These are phyloP conservation scores for Cytospora mali DNA, from an alignment of 2,329 filamentous ascomycete genomes.

Conservation along the genomic window DNA sequence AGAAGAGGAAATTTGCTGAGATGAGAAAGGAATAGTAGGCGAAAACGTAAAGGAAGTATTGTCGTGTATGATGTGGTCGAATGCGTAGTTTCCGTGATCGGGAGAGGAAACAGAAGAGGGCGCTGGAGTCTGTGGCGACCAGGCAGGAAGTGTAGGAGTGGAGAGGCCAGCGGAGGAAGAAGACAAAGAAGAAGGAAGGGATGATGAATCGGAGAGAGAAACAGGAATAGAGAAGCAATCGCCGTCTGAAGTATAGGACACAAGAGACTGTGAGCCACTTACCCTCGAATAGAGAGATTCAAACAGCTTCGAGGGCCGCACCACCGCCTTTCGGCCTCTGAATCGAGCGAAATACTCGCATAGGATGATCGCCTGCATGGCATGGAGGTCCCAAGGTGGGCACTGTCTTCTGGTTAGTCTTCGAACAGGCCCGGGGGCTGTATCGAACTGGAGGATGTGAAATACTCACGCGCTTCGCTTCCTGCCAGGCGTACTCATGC, in stretches of 20 bases:
- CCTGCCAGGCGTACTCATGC: constrained; percentile 54
- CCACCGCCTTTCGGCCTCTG: constrained; percentile 52
- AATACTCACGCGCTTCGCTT: constrained; percentile 52
- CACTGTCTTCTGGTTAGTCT: constrained; percentile 40
- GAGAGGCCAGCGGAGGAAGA: constrained; percentile 22
- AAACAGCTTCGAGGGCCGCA: constrained; percentile 53
- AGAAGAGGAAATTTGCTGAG: constrained; percentile 27
- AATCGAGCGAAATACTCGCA: constrained; percentile 60
- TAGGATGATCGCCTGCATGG: constrained; percentile 57
- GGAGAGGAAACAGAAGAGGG: constrained; percentile 22
- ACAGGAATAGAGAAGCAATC: constrained; percentile 35
- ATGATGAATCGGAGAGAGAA: constrained; percentile 32
- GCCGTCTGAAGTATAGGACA: constrained; percentile 38
- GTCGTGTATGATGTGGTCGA: constrained; percentile 20
- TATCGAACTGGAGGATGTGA: background rate
- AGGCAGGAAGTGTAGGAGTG: constrained; percentile 22
- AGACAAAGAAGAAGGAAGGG: constrained; percentile 31
- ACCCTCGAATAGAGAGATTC: constrained; percentile 56
- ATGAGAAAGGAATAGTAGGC: constrained; percentile 21
- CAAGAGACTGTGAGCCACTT: constrained; percentile 40
- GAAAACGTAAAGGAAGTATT: constrained; percentile 22
- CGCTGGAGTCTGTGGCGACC: constrained; percentile 22
- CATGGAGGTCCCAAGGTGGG: constrained; percentile 51
- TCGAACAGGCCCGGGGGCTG: background rate
- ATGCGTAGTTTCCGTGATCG: constrained; percentile 7